Base-by-base conservation (phyloP, 148 eudicot species). In the Vaccinium myrtillus region DNA sequence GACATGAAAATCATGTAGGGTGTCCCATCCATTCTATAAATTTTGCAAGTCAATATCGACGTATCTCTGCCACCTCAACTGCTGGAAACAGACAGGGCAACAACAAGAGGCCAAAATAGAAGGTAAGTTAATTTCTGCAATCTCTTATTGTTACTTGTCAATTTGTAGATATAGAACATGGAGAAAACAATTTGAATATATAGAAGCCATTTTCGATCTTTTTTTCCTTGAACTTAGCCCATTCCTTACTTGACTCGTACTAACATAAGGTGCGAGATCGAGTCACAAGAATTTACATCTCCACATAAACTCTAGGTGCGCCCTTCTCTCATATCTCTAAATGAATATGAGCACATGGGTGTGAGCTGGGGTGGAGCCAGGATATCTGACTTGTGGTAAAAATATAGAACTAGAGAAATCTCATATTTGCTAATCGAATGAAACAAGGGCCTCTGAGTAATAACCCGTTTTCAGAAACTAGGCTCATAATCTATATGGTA, bases 11-110 rank as follows among this genome's bases (percentile, higher is more conserved):
- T 81, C 59, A 48, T 49, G 48, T 81, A 14, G 15, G 83, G 70
- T 81, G 76, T 67, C 83, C 86, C 86, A 86, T 84, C 85, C 90
- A 84, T 88, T 83, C 79, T 49, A 69, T 85, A 61, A 63, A 36
- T 88, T 74, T 83, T 81, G 51, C 59, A 14, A 80, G 86, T 85
- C 86, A 85, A 79, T 50, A 69, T 77, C 76, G 2, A 55, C 16
- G 25, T n/a, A 56, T 79, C 83, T 79, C 71, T 84, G 82, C 85
- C 81, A 83, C 49, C 61, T 76, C 82, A 85, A 83, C 90, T 69
- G 78, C 84, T 67, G 23, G 82, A 85, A 79, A 61, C 53, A 6
- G 87, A 87, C 85, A 73, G 51, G 61, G 73, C 83, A 85, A 83
- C 89, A 70, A 82, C 56, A 82, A 69, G 50, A 43, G 14, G 51